phyloP scores from a whole-genome alignment of 1,284 basidiomycete genomes.

The Agaricales sp. region DNA sequence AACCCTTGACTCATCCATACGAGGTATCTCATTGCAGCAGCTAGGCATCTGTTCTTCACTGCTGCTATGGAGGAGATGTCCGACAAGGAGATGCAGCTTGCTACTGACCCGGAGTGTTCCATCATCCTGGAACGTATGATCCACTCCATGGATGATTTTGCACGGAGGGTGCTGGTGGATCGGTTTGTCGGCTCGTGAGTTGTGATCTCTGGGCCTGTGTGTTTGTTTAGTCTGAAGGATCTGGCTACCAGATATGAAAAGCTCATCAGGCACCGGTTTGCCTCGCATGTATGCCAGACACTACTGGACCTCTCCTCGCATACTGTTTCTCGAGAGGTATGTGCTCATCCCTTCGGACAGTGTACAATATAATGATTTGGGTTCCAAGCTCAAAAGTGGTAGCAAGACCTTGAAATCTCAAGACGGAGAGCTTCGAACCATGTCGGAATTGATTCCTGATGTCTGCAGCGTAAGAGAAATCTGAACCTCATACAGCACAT shows the following conservation, averaged over 20 bases:
- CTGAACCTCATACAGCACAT: slow-evolving; percentile 6
- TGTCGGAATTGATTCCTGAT: slow-evolving; percentile 25
- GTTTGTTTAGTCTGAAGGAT: neutral
- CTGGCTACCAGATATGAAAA: neutral
- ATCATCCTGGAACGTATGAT: slow-evolving; percentile 80
- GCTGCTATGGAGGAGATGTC: slow-evolving; percentile 79
- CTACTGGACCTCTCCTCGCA: neutral
- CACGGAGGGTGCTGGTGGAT: slow-evolving; percentile 79
- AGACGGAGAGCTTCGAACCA: neutral
- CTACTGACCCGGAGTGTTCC: slow-evolving; percentile 88
- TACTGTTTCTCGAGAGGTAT: neutral
- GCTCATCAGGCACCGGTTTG: neutral
- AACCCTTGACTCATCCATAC: no score
- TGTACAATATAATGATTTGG: neutral
- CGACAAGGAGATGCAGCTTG: slow-evolving; percentile 79
- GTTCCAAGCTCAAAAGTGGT: neutral
- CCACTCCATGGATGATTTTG: slow-evolving; percentile 91
- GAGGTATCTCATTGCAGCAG: slow-evolving; percentile 29
- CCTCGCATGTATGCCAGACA: neutral
- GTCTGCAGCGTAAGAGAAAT: slow-evolving; percentile 47
- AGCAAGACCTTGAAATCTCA: neutral
- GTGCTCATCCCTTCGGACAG: no score
- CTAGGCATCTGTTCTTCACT: slow-evolving; percentile 73
- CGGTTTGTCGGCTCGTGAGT: slow-evolving; percentile 63
- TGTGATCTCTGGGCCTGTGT: neutral